Evolutionary conservation across 1,284 basidiomycete genomes (phyloP).

Genomic region (Xanthoconium separans): DNA sequence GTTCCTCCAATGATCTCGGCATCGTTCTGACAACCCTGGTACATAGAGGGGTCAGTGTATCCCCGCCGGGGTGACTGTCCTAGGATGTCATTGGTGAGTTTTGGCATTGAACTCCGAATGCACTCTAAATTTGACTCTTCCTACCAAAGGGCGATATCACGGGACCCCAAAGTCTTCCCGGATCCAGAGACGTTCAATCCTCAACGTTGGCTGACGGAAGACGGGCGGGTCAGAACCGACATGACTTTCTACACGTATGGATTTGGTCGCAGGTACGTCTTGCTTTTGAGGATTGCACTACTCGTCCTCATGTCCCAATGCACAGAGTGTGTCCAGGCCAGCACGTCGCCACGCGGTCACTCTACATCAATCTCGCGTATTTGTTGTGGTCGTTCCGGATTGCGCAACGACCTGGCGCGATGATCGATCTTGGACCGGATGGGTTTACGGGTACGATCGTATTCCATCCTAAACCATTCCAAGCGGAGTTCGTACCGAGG

Average conservation of each 20-base stretch:
- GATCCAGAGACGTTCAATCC: slow-evolving; percentile 38
- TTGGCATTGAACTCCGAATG: not conserved
- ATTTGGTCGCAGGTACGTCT: slow-evolving; percentile 36
- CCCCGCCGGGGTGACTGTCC: slow-evolving; percentile 10
- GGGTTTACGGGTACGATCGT: slow-evolving; percentile 14
- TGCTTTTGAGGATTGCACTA: too few relatives aligned
- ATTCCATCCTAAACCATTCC: slow-evolving; percentile 6
- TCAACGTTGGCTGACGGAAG: slow-evolving; percentile 35
- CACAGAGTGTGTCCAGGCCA: slow-evolving; percentile 18
- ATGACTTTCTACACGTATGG: slow-evolving; percentile 35
- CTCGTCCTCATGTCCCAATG: not conserved
- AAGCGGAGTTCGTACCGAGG: slow-evolving; percentile 7
- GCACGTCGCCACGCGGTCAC: slow-evolving; percentile 35
- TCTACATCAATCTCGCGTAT: slow-evolving; percentile 37
- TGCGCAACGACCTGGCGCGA: slow-evolving; percentile 27
- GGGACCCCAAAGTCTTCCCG: slow-evolving; percentile 10
- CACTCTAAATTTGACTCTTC: not conserved
- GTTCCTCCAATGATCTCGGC: too few relatives aligned
- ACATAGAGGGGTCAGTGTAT: slow-evolving; percentile 15
- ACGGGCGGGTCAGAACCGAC: slow-evolving; percentile 31
- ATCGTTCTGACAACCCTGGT: not conserved
- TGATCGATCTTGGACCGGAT: slow-evolving; percentile 28
- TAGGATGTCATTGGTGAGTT: slow-evolving; percentile 16
- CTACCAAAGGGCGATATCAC: slow-evolving; percentile 11
- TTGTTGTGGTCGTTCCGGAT: slow-evolving; percentile 39